These are phyloP conservation scores for Paramecium sexaurelia DNA, from an alignment of 73 alveolate genomes.

Conservation along the genomic window DNA sequence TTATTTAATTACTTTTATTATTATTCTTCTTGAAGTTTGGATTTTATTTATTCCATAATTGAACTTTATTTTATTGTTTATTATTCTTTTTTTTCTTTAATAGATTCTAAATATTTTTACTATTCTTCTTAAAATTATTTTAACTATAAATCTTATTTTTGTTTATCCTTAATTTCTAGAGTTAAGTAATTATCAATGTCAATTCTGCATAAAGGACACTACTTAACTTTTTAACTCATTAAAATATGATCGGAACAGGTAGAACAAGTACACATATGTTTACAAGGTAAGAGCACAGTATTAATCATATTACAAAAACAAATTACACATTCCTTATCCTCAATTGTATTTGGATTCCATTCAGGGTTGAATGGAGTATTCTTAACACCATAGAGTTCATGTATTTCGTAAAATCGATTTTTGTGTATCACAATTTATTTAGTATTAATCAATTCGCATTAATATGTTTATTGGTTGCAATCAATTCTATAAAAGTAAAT, in stretches of 20 bases:
- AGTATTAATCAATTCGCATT: background rate
- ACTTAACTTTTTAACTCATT: background rate
- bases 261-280: slow-evolving; percentile 83
- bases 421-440: background rate
- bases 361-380: slow-evolving; percentile 47
- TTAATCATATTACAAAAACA: slow-evolving; percentile 81
- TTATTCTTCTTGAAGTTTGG: background rate
- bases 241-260: slow-evolving; percentile 73
- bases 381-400: slow-evolving; percentile 30
- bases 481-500: slow-evolving; percentile 51
- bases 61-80: background rate
- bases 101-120: background rate
- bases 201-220: slow-evolving; percentile 42
- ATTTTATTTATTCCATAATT: background rate
- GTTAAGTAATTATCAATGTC: background rate
- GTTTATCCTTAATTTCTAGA: slow-evolving; percentile 25
- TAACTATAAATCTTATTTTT: background rate
- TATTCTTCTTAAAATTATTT: background rate
- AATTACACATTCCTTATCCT: slow-evolving; percentile 80
- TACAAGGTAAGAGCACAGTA: slow-evolving; percentile 85
- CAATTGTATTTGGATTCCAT: slow-evolving; percentile 48
- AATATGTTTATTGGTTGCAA: background rate
- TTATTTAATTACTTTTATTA: background rate
- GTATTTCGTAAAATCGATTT: background rate
- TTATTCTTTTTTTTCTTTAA: background rate